These are phyloP conservation scores for Trichosporon sp. DNA, from an alignment of 1,284 basidiomycete genomes.

Conservation along the genomic window DNA sequence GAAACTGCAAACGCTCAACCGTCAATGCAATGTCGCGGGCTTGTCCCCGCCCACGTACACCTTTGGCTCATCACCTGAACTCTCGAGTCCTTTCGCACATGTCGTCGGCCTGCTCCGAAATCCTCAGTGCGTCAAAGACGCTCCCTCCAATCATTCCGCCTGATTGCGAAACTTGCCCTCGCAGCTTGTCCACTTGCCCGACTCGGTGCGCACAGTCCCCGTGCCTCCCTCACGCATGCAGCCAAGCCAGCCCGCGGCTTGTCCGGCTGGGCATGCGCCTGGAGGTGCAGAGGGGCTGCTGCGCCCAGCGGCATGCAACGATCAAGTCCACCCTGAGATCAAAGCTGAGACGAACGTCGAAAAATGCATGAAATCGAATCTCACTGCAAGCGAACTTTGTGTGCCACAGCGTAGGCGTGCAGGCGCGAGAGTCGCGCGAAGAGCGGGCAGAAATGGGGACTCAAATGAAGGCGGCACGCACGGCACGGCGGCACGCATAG, in stretches of 20 bases:
- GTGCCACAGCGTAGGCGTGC: neutral
- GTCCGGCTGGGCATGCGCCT: neutral
- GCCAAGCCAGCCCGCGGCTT: neutral
- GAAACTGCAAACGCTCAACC: neutral
- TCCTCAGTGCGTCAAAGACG: neutral
- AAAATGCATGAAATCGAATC: neutral
- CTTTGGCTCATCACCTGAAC: neutral
- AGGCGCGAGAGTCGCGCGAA: neutral
- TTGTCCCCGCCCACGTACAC: neutral
- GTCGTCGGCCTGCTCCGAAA: constrained; percentile 2
- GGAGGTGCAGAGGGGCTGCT: neutral
- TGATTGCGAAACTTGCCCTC: neutral
- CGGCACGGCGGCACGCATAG: neutral
- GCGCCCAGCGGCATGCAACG: neutral
- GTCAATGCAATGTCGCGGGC: constrained; percentile 1
- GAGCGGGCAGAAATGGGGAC: neutral
- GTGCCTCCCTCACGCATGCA: neutral
- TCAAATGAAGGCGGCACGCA: neutral
- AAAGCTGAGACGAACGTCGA: neutral
- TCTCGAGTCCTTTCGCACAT: neutral
- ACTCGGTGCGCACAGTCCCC: neutral
- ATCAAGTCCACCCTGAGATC: neutral
- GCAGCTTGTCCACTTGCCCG: neutral
- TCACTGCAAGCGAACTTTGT: neutral
- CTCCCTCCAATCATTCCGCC: neutral